Evolutionary conservation across 176 grass and related monocot species (phyloP), one percentile per base, ranked within the genome.

Genomic region (Oropetium thomaeum): DNA sequence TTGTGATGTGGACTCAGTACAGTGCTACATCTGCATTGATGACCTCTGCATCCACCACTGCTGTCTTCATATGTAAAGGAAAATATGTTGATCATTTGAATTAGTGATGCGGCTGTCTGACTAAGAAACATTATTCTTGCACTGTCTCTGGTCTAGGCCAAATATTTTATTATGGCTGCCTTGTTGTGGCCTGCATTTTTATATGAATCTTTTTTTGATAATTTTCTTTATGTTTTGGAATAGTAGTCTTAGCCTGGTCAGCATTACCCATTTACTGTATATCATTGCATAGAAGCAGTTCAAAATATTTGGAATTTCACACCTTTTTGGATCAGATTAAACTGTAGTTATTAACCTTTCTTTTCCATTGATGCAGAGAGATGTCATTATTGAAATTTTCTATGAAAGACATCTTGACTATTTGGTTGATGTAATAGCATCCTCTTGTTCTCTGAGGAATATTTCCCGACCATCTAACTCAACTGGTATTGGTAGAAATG

Each of bases 341-440:
- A 19, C 34, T 71, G 23, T 62, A 57, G 53, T 57, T 27, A 55
- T 62, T 90, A 74, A 87, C 49, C n/a, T 42, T 58, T 76, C 12
- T 76, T 81, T 67, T 19, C 57, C 77, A 73, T 10, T 80, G 52
- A 43, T 83, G 81, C 84, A 99, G 96, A 89, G 89, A 88, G 96
- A 96, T 5, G 60, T 76, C 62, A 80, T 99, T 71, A 86, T 99
- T 88, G 96, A 99, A 59, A 87, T 99, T 79, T 99, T 99, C 85
- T 96, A 99, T 16, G 96, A 99, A 84, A 96, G 79, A 23, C 89
- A 99, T 88, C 89, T 99, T 58, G 87, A 90, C 69, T 88, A 92
- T 71, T 88, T 99, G 64, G 87, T 99, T 73, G 96, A 96, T 82
- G 91, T 92, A 80, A 92, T 99, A 84, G 89, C 96, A 88, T 91